phyloP scores from a whole-genome alignment of 2,329 filamentous ascomycete genomes.

The Colletotrichum shisoi region DNA sequence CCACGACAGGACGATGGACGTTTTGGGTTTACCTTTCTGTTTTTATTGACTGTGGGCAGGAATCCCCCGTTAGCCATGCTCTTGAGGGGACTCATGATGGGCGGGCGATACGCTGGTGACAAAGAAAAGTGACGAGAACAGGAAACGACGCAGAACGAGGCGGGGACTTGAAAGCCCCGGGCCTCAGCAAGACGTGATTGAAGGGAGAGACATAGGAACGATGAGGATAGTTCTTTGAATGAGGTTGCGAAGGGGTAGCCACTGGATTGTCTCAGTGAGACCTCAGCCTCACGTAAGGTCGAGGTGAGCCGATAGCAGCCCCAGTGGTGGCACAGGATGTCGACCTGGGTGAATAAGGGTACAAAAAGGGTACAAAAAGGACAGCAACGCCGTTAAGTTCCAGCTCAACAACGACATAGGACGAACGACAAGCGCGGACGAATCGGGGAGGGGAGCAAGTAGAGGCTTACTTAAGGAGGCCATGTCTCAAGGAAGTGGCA shows the following conservation, averaged over 20 bases:
- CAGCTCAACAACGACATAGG: slow-evolving; percentile 12
- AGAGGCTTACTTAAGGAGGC: slow-evolving; percentile 37
- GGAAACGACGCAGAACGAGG: slow-evolving; percentile 13
- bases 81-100: slow-evolving; percentile 36
- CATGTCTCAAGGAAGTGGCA: slow-evolving; percentile 36
- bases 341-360: not conserved
- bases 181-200: slow-evolving; percentile 20
- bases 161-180: slow-evolving; percentile 26
- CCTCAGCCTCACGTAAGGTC: slow-evolving; percentile 25
- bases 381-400: slow-evolving; percentile 19
- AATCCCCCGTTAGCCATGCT: slow-evolving; percentile 61
- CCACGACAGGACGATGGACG: slow-evolving; percentile 19
- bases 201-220: slow-evolving; percentile 39
- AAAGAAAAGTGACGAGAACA: not conserved
- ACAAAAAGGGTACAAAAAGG: not conserved
- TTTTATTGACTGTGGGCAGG: slow-evolving; percentile 65
- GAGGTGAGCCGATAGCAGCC: slow-evolving; percentile 11
- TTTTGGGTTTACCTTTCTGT: slow-evolving; percentile 59
- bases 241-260: slow-evolving; percentile 23
- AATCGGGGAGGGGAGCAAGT: slow-evolving; percentile 4
- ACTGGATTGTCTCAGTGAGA: slow-evolving; percentile 32
- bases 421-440: slow-evolving; percentile 12
- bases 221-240: slow-evolving; percentile 16
- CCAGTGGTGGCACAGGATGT: slow-evolving; percentile 28
- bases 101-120: slow-evolving; percentile 5